Conservation (phyloP, 371 early-diverging fungal genomes). For the Lichtheimia ornata region DNA sequence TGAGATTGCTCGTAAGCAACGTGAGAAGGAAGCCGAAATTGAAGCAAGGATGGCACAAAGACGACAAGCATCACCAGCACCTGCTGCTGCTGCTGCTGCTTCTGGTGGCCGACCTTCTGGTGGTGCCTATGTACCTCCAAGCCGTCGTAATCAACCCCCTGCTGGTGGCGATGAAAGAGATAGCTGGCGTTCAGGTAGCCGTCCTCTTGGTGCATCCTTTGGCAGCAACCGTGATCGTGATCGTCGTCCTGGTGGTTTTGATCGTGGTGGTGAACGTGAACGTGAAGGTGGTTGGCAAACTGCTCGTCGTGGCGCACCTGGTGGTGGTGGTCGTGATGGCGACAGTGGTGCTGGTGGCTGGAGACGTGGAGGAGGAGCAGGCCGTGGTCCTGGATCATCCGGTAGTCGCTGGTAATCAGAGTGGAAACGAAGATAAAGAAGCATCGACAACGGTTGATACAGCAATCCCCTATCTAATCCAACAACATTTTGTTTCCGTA, state of each 20-base stretch:
- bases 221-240: background rate
- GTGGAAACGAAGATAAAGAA: too few relatives aligned
- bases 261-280: constrained; percentile 3
- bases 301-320: constrained; percentile 10
- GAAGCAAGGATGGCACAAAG: constrained; percentile 32
- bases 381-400: too few relatives aligned
- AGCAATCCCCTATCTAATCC: too few relatives aligned
- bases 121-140: constrained; percentile 21
- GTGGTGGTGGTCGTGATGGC: constrained; percentile 1
- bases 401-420: too few relatives aligned
- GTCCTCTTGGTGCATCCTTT: constrained; percentile 7
- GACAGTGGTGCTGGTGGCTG: too few relatives aligned
- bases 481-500: too few relatives aligned
- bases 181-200: constrained; percentile 14
- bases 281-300: constrained; percentile 7
- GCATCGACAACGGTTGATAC: too few relatives aligned
- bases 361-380: too few relatives aligned
- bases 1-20: constrained; percentile 41
- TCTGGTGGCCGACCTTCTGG: constrained; percentile 17
- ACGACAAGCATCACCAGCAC: constrained; percentile 10
- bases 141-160: constrained; percentile 15
- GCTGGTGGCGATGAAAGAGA: constrained; percentile 5
- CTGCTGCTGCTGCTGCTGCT: constrained; percentile 7
- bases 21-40: constrained; percentile 41
- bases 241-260: constrained; percentile 9